Base-by-base conservation (phyloP, 768 basidiomycete genomes). In the Lentinula edodes region DNA sequence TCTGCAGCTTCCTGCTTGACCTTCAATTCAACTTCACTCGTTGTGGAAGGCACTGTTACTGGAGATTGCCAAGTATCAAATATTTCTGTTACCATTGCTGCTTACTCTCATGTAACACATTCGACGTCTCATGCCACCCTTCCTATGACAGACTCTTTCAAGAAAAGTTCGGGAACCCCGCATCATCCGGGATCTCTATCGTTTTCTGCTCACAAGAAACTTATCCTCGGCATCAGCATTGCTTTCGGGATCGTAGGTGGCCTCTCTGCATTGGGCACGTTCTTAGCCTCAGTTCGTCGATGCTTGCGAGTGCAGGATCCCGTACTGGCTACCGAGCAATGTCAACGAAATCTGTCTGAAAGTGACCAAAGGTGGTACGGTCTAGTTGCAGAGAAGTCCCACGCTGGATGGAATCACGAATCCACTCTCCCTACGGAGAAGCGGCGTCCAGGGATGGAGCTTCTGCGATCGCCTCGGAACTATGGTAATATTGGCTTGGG, bases 321-420 rank as follows among this genome's bases (percentile, higher is more conserved):
- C 0, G 88, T 83, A 4, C 63, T 84, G n/a, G 70, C 75, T 1
- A 86, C 84, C 18, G 83, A 87, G 66, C 85, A 85, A 67, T 87
- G 83, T 12, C 73, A 73, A 32, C 76, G 74, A 34, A 83, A 78
- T 2, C 87, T 80, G 82, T 83, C 83, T 16, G 85, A 84, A 53
- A 82, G 82, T 62, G 90, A 91, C 63, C 83, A 80, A 63, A 81
- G 76, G 65, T 90, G 88, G 86, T 89, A 90, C 66, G 86, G 85
- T 18, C 74, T 88, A 54, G 72, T 68, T 18, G 73, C 72, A 62
- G 71, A 76, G 43, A 70, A 68, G 41, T 36, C 52, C 18, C 72
- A 73, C 12, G 75, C 73, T 41, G 71, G 72, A 45, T 72, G 70
- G 73, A 67, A 62, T 38, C 69, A 68, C 18, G 68, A 71, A 57